Conservation (phyloP, 139 green algal genomes). For the Ettlia oleoabundans region DNA sequence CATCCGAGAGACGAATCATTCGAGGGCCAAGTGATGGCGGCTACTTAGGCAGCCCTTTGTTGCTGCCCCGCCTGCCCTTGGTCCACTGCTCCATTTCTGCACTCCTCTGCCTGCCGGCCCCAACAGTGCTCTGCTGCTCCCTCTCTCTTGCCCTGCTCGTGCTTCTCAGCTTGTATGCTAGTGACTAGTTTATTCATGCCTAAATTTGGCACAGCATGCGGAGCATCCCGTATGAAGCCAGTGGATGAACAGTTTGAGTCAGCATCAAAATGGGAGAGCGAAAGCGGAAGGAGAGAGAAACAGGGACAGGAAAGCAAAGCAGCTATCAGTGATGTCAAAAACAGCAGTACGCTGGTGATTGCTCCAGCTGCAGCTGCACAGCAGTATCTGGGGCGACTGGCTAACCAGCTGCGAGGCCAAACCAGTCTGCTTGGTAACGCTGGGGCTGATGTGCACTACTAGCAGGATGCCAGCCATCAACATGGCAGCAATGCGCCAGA, state of each 20-base stretch:
- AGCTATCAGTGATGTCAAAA: conserved; percentile 3
- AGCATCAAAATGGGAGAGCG: not conserved
- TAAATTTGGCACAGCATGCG: not conserved
- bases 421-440: no score
- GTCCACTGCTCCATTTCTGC: not conserved
- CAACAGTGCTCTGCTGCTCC: not conserved
- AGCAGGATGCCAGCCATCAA: no score
- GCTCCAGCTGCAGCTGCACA: not conserved
- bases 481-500: no score
- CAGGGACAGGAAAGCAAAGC: conserved; percentile 1
- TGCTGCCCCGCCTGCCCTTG: not conserved
- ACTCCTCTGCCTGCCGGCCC: no score
- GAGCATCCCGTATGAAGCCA: not conserved
- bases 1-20: conserved; percentile 33
- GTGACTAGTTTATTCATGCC: not conserved
- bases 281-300: not conserved
- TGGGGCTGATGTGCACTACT: no score
- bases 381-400: no score
- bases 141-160: no score
- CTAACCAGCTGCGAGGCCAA: no score
- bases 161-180: not conserved
- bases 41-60: not conserved
- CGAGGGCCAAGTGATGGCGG: conserved; percentile 34
- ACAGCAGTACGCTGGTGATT: conserved; percentile 20
- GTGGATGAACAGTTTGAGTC: not conserved